Percentiles rank a stretch among this genome's conserved stretches.
These are phyloP conservation scores for Nitzschia sp. DNA, from an alignment of 108 stramenopile species.

Conservation along the genomic window DNA sequence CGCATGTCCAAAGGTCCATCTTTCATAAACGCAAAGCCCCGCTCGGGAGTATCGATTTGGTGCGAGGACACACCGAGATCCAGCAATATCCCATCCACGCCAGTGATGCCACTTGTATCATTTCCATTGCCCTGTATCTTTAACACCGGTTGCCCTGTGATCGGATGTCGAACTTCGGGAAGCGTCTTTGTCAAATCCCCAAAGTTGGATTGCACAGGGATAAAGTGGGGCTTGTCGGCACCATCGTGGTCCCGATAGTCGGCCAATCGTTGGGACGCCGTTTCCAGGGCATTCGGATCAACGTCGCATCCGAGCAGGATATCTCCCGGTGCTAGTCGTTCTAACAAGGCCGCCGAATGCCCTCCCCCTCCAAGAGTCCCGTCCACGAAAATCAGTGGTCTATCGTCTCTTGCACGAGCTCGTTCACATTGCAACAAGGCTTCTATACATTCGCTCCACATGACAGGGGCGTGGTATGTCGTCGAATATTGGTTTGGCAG, in stretches of 20 bases:
- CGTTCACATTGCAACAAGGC: conserved; percentile 56
- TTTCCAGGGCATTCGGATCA: conserved; percentile 67
- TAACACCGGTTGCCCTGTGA: conserved; percentile 35
- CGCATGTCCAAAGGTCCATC: conserved; percentile 97
- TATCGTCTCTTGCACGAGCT: neutral
- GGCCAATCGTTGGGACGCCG: conserved; percentile 65
- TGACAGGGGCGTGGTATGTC: conserved; percentile 86
- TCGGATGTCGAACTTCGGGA: conserved; percentile 43
- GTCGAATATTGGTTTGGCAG: conserved; percentile 52
- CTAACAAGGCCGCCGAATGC: conserved; percentile 73
- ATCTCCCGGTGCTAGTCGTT: conserved; percentile 63
- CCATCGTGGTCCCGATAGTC: conserved; percentile 56
- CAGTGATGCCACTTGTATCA: conserved; percentile 71
- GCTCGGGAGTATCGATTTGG: conserved; percentile 88
- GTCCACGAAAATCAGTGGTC: conserved; percentile 75
- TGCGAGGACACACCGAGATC: conserved; percentile 93
- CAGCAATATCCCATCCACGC: conserved; percentile 91
- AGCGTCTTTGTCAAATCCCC: conserved; percentile 52
- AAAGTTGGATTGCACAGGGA: conserved; percentile 71
- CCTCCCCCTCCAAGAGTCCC: conserved; percentile 90
- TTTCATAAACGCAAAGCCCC: conserved; percentile 92
- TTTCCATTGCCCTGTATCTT: conserved; percentile 13
- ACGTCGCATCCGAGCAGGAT: conserved; percentile 85
- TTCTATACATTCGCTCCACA: conserved; percentile 79
- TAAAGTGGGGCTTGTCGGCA: conserved; percentile 42